Base-by-base conservation (phyloP, 2,329 filamentous ascomycete genomes). In the Cladosporium sp. region DNA sequence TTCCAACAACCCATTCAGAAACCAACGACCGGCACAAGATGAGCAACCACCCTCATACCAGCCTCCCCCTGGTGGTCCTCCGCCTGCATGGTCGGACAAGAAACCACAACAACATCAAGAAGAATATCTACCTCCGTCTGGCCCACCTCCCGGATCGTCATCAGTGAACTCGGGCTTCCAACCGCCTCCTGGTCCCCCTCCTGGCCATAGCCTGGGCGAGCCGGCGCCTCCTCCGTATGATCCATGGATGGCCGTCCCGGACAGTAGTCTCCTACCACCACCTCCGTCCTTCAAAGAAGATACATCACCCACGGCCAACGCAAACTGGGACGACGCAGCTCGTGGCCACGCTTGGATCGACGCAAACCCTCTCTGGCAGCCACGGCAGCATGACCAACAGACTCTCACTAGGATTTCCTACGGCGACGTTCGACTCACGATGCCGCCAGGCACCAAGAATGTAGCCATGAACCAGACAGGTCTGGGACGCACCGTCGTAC, bases 231-330 rank as follows among this genome's bases (percentile, higher is more conserved):
- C 85, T 21, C 83, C 85, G 30, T 87, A 87, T 71, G 90, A 92
- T 75, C 87, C 91, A 78, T 93, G 91, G 91, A 83, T 84, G 7
- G 85, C 88, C 3, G 89, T 92, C 1, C 90, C 90, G 0, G 90
- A 93, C 76, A 92, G 87, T 1, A 83, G 89, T 0, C 83, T 91
- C 11, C 86, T 93, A 52, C 90, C 90, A 1, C 90, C 90, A 0
- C 91, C 91, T 0, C 91, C 91, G 0, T 85, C 85, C 34, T 84
- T 92, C 64, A 86, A 86, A 59, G 87, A 87, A 72, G 87, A 91
- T 67, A 79, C 77, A 36, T 92, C 90, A 14, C 87, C 88, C 0
- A 84, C 88, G 2, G 88, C 87, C 74, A 94, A 94, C 76, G 88
- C 91, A 1, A 85, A 85, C 2, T 83, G 85, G 70, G 82, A 83